Conservation (phyloP, 805 yeast genomes). For the Saccharomycopsis guyanensis region DNA sequence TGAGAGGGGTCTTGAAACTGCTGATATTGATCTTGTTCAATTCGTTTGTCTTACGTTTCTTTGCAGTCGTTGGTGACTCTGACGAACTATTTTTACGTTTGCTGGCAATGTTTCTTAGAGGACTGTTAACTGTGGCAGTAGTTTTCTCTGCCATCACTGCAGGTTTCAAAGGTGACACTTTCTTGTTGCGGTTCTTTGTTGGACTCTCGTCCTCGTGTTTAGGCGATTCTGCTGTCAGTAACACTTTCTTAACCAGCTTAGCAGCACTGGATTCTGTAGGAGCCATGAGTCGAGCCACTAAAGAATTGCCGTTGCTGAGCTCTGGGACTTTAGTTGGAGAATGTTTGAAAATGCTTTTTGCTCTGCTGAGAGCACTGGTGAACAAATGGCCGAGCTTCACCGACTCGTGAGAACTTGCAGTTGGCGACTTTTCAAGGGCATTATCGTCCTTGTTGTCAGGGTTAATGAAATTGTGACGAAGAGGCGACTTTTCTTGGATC, state of each 20-base stretch:
- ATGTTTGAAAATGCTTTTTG: conserved; percentile 20
- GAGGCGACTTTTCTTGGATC: conserved; percentile 4
- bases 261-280: conserved; percentile 18
- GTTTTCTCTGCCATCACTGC: not conserved
- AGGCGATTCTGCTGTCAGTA: not conserved
- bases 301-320: not conserved
- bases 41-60: conserved; percentile 4
- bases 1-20: conserved; percentile 8
- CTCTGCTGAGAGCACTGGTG: conserved; percentile 9
- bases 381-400: conserved; percentile 12
- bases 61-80: not conserved
- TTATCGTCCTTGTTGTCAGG: not conserved
- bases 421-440: not conserved
- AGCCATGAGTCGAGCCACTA: conserved; percentile 8
- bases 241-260: conserved; percentile 3
- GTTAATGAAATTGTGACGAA: not conserved
- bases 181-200: not conserved
- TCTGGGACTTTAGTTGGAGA: conserved; percentile 2
- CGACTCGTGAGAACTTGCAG: conserved; percentile 1
- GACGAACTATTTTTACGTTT: not conserved
- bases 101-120: not conserved
- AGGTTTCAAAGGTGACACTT: not conserved
- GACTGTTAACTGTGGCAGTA: not conserved
- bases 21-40: conserved; percentile 1
- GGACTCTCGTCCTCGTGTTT: conserved; percentile 3